Conservation (phyloP, 2,329 filamentous ascomycete species). For the Diplodia sapinea region DNA sequence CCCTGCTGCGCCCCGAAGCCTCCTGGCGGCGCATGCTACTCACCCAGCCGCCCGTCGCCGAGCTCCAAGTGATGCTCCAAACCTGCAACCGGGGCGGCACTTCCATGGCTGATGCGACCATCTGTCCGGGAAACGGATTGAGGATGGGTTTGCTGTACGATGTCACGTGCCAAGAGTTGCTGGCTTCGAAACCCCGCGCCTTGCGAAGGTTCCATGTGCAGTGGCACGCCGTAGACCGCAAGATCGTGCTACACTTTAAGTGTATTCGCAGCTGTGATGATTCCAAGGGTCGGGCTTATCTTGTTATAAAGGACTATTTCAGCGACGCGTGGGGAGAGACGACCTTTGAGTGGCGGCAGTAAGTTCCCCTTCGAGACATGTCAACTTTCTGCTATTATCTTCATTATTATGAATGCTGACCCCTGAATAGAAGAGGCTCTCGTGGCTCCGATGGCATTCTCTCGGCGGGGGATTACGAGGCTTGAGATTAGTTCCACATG, state of each 20-base stretch:
- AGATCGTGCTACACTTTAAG: not conserved
- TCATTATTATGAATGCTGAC: not conserved
- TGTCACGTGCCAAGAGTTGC: slow-evolving; percentile 9
- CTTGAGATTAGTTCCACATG: not conserved
- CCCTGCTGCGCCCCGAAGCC: not conserved
- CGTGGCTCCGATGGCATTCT: not conserved
- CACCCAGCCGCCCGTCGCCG: slow-evolving; percentile 13
- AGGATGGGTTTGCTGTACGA: slow-evolving; percentile 13
- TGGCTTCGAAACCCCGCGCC: not conserved
- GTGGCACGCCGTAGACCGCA: slow-evolving; percentile 5
- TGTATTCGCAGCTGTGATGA: too few species aligned
- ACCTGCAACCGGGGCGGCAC: not conserved
- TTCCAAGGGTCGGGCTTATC: too few species aligned
- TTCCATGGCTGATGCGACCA: not conserved
- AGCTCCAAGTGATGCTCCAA: not conserved
- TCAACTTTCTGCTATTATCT: too few species aligned
- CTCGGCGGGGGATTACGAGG: not conserved
- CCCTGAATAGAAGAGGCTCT: not conserved
- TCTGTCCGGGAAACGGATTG: not conserved
- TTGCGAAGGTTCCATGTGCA: not conserved
- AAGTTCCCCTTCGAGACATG: too few species aligned
- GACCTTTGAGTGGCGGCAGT: not conserved
- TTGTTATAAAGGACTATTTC: not conserved
- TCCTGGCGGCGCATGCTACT: slow-evolving; percentile 28
- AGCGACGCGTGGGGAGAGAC: not conserved